phyloP scores from a whole-genome alignment of 495 filamentous ascomycete species.

The Bombardia bombarda region DNA sequence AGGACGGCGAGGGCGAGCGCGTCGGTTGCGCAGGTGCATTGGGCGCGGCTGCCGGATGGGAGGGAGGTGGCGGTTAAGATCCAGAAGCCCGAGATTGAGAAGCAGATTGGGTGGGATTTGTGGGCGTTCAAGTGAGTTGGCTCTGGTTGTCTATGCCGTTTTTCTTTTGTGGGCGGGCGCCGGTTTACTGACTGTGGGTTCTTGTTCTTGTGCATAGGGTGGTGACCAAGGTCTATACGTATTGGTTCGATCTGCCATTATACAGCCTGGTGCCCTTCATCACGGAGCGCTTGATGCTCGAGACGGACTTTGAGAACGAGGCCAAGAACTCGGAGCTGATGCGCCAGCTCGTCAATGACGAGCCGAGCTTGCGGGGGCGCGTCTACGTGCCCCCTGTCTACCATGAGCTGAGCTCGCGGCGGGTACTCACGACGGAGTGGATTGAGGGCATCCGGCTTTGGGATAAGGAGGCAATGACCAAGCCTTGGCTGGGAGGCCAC shows the following conservation, averaged over 20 bases:
- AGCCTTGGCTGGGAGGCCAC: conserved; percentile 68
- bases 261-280: conserved; percentile 87
- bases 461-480: conserved; percentile 72
- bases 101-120: conserved; percentile 86
- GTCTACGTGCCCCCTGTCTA: conserved; percentile 87
- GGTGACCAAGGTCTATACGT: conserved; percentile 67
- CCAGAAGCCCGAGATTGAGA: conserved; percentile 87
- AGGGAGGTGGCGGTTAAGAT: conserved; percentile 91
- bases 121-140: conserved; percentile 83
- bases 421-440: conserved; percentile 95
- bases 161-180: background rate
- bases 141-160: background rate
- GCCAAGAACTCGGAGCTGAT: conserved; percentile 81
- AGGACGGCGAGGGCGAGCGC: conserved; percentile 77
- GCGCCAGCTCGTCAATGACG: conserved; percentile 65
- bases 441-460: conserved; percentile 88
- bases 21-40: conserved; percentile 93
- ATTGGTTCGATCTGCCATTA: conserved; percentile 79
- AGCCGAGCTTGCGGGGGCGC: conserved; percentile 64
- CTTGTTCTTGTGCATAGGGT: conserved; percentile 42
- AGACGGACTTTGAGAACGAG: conserved; percentile 92
- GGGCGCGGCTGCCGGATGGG: conserved; percentile 77
- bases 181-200: conserved; percentile 6
- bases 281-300: conserved; percentile 73
- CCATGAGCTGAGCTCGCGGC: conserved; percentile 68